Evolutionary conservation across 2,329 filamentous ascomycete genomes (phyloP).

Genomic region (Fusarium continuum): DNA sequence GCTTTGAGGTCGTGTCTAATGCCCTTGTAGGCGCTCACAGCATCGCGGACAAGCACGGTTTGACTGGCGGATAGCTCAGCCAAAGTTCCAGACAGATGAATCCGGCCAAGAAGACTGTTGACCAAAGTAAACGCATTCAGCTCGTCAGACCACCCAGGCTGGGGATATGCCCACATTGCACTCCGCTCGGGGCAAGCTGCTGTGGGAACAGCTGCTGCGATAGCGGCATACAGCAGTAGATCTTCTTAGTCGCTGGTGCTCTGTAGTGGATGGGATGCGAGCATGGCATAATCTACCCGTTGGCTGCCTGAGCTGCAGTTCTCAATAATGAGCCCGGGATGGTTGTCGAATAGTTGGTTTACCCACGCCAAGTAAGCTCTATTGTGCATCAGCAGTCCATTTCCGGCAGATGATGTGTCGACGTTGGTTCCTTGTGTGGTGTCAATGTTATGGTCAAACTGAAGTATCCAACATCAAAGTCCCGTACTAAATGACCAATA

Average conservation of each 20-base stretch:
- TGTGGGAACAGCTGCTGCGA: slow-evolving; percentile 45
- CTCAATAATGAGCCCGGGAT: slow-evolving; percentile 47
- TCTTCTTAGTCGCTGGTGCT: slow-evolving; percentile 51
- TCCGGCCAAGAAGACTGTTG: slow-evolving; percentile 46
- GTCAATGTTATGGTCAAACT: slow-evolving; percentile 52
- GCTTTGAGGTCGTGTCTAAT: slow-evolving; percentile 37
- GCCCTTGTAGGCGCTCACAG: slow-evolving; percentile 45
- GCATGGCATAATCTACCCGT: slow-evolving; percentile 50
- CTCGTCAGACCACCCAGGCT: slow-evolving; percentile 47
- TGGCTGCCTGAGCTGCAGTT: slow-evolving; percentile 50
- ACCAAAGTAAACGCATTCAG: slow-evolving; percentile 48
- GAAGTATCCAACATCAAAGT: slow-evolving; percentile 47
- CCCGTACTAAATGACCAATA: slow-evolving; percentile 36
- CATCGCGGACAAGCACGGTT: slow-evolving; percentile 16
- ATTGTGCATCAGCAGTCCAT: slow-evolving; percentile 44
- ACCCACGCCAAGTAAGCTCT: slow-evolving; percentile 49
- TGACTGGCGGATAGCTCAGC: background rate
- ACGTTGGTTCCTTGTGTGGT: slow-evolving; percentile 47
- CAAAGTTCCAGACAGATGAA: slow-evolving; percentile 37
- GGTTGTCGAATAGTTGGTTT: slow-evolving; percentile 37
- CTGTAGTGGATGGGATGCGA: slow-evolving; percentile 45
- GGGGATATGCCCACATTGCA: slow-evolving; percentile 50
- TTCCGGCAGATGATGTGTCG: slow-evolving; percentile 35
- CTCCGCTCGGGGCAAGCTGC: slow-evolving; percentile 50
- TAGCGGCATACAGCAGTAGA: slow-evolving; percentile 45